phyloP scores from a whole-genome alignment of 768 basidiomycete species.

The Imleria badia region DNA sequence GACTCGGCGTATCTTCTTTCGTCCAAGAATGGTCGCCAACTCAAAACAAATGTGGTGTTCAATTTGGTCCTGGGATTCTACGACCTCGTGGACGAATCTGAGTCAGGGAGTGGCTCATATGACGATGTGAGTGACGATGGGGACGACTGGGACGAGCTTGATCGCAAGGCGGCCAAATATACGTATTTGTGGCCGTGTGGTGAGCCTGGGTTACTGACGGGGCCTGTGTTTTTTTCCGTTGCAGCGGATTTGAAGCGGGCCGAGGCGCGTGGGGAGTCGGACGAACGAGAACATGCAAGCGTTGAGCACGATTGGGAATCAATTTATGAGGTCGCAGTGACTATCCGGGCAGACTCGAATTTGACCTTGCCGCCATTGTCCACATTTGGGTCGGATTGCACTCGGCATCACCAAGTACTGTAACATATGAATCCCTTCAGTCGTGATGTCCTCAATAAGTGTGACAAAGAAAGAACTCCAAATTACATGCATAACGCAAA shows the following conservation, averaged over 20 bases:
- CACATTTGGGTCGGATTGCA: no score
- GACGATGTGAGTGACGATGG: constrained; percentile 68
- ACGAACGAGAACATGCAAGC: no score
- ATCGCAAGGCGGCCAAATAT: constrained; percentile 89
- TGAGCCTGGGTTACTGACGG: background rate
- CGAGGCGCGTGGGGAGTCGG: constrained; percentile 43
- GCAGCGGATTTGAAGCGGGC: constrained; percentile 52
- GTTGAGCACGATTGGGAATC: no score
- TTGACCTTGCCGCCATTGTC: no score
- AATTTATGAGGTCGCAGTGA: no score
- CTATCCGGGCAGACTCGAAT: no score
- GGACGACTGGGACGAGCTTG: constrained; percentile 96
- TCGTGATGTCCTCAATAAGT: no score
- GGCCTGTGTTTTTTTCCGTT: background rate
- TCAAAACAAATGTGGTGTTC: constrained; percentile 83
- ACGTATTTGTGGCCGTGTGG: constrained; percentile 15
- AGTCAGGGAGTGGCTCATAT: constrained; percentile 66
- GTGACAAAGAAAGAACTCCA: no score
- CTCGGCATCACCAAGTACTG: no score
- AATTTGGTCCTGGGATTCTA: constrained; percentile 87
- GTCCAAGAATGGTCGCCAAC: constrained; percentile 67
- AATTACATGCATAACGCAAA: no score
- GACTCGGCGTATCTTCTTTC: constrained; percentile 84
- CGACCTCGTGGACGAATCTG: constrained; percentile 72
- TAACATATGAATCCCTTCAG: no score